These are phyloP conservation scores for Solanum virginianum DNA, from an alignment of 257 asterid species.

Conservation along the genomic window DNA sequence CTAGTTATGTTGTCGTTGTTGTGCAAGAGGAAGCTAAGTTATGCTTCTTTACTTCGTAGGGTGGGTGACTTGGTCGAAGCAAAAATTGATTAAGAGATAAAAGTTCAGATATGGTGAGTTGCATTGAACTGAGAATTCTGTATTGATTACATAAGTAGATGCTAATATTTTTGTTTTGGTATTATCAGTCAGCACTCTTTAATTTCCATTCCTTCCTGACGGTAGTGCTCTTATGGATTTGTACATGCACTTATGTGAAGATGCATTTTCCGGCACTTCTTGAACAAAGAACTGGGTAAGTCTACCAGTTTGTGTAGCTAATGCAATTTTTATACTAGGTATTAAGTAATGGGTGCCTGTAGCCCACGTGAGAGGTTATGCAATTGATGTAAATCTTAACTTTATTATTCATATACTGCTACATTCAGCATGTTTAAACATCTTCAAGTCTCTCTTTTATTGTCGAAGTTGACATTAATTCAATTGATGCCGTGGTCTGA, in stretches of 20 bases:
- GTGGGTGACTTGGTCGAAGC: neutral
- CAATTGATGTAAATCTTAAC: neutral
- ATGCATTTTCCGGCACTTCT: conserved; percentile 47
- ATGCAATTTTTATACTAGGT: neutral
- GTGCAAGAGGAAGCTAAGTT: neutral
- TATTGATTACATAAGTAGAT: neutral
- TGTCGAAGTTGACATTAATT: neutral
- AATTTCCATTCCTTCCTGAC: conserved; percentile 40
- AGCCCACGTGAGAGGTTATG: neutral
- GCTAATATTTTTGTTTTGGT: conserved; percentile 5
- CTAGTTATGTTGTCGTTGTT: neutral
- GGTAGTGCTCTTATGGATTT: conserved; percentile 33
- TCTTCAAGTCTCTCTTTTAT: neutral
- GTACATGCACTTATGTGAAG: conserved; percentile 17
- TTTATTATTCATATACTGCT: neutral
- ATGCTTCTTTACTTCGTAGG: neutral
- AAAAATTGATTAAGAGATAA: neutral
- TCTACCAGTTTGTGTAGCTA: neutral
- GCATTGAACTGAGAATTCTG: neutral
- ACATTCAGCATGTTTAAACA: neutral
- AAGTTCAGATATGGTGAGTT: neutral
- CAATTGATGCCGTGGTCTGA: neutral
- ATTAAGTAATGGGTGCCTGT: neutral
- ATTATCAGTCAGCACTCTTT: conserved; percentile 34
- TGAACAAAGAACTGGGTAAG: conserved; percentile 87